Conservation (phyloP, 306 rosid species). For the Prunus fruticosa region DNA sequence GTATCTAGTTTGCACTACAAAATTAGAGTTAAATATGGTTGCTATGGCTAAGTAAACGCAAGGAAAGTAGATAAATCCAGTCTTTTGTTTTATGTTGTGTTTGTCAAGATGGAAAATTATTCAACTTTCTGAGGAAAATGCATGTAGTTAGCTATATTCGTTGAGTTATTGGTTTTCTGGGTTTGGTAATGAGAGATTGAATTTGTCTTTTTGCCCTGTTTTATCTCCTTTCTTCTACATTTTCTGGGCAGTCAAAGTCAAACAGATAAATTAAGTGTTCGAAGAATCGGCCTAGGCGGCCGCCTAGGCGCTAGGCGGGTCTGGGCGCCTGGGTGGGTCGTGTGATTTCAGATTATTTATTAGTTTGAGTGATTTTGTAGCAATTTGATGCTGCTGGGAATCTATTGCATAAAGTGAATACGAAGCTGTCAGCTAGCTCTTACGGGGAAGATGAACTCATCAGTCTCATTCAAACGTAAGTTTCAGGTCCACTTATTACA, state of each 20-base stretch:
- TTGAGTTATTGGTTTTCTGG: conserved; percentile 1
- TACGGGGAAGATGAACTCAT: conserved; percentile 93
- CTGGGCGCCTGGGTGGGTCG: too few relatives aligned
- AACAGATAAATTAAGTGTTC: neutral
- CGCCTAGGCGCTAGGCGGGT: too few relatives aligned
- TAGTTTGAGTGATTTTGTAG: conserved; percentile 24
- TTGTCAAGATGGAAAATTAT: neutral
- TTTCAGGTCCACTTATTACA: neutral
- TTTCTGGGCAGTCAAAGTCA: neutral
- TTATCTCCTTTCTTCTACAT: neutral
- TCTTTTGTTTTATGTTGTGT: neutral
- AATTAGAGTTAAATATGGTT: neutral
- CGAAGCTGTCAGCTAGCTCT: conserved; percentile 83
- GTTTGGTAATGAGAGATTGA: neutral
- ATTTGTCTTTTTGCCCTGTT: neutral
- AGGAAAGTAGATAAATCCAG: neutral
- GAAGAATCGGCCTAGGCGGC: too few relatives aligned
- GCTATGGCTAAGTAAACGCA: neutral
- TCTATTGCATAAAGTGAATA: conserved; percentile 63
- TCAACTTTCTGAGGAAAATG: neutral
- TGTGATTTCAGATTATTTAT: neutral
- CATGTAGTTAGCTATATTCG: neutral
- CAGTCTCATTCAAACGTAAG: conserved; percentile 94
- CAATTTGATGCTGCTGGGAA: conserved; percentile 88
- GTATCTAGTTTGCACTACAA: neutral